These are phyloP conservation scores for Eruca vesicaria DNA, from an alignment of 441 rosid species.

Conservation along the genomic window DNA sequence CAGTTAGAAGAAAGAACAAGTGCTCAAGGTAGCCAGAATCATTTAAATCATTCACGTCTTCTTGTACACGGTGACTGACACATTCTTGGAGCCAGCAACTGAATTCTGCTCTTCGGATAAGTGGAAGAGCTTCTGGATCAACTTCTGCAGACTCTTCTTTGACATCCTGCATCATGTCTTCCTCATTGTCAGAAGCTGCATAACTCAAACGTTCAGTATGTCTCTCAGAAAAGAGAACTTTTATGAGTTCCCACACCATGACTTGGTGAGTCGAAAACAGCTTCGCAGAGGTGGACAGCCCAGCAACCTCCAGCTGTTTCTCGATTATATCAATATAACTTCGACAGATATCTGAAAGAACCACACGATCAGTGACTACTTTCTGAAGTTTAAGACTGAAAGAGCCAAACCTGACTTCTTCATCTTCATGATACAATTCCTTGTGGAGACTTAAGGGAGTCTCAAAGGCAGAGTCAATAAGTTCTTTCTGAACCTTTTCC, in stretches of 20 bases:
- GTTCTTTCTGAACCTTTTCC: conserved; percentile 67
- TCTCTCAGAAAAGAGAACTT: conserved; percentile 85
- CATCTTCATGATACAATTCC: conserved; percentile 53
- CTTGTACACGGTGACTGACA: conserved; percentile 92
- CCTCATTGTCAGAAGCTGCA: conserved; percentile 78
- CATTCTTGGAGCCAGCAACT: conserved; percentile 93
- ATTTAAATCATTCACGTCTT: conserved; percentile 70
- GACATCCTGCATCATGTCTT: conserved; percentile 86
- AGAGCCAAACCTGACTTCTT: conserved; percentile 67
- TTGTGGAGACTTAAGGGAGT: conserved; percentile 80
- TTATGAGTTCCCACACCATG: conserved; percentile 95
- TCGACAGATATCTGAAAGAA: conserved; percentile 80
- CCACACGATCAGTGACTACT: conserved; percentile 60
- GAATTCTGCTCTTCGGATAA: conserved; percentile 92
- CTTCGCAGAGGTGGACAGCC: conserved; percentile 63
- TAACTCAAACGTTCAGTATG: conserved; percentile 59
- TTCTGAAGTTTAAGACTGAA: conserved; percentile 75
- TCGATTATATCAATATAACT: conserved; percentile 79
- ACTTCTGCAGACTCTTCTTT: conserved; percentile 69
- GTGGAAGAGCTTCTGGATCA: conserved; percentile 77
- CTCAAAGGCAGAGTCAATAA: conserved; percentile 66
- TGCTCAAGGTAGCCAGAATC: conserved; percentile 80
- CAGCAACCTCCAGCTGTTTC: conserved; percentile 80
- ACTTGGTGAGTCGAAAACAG: conserved; percentile 88
- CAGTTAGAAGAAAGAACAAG: conserved; percentile 79